Evolutionary conservation across 768 basidiomycete species (phyloP), one percentile per base, ranked within the genome.

Genomic region (Stropharia rugosoannulata): DNA sequence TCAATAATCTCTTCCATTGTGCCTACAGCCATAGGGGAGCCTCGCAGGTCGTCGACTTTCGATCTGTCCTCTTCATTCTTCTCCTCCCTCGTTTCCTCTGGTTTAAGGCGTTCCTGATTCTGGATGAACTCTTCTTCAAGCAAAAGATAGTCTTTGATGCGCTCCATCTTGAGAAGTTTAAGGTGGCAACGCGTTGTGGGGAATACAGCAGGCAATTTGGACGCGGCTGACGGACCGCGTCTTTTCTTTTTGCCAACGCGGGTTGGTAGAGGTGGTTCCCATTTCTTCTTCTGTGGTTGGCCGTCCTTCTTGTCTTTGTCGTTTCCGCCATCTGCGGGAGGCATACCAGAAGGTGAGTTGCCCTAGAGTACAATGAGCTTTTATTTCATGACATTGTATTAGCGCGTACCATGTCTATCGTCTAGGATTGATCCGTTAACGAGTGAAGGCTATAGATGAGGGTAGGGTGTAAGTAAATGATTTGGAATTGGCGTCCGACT

Each of bases 1-100:
- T 95, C 93, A 63, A 96, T 93, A 61, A 95, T 93, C 74, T 99
- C 97, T 75, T 98, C 97, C 72, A 99, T 80, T 0, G 94, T 94
- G 18, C 97, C 97, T 57, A 99, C 94, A n/a, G 90, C 90, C 94
- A 99, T 96, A 7, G 96, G 97, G 46, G 86, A 90, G 6, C 97
- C 97, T 35, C 96, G 87, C 35, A 99, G 70, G 71, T 95, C 93
- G 72, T 99, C 96, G 45, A 99, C 93, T 65, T 85, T 89, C 8
- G 89, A 90, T 65, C 92, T 79, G 66, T 98, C 95, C 67, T 97
- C 95, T 68, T 95, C 94, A 59, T 94, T 92, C 80, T 94, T 93
- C 75, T 97, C 95, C 71, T 98, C 95, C 37, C 89, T 80, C 18
- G 89, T 88, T 0, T 87, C 80, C 67, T 93, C 89, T 0, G 93